phyloP scores from a whole-genome alignment of 148 eudicot genomes.

The Amaranthus hypochondriacus region DNA sequence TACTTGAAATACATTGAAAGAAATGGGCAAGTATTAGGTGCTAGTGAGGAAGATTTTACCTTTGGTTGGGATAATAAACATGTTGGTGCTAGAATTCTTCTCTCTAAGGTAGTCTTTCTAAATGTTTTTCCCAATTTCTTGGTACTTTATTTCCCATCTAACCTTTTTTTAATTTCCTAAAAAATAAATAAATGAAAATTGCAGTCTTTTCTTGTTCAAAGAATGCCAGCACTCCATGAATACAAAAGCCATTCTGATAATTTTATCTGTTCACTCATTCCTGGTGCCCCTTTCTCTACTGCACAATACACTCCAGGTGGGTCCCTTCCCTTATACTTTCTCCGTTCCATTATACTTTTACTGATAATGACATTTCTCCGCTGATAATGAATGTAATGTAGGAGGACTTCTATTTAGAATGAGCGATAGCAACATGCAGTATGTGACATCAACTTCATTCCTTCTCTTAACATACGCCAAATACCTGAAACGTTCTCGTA shows the following conservation, averaged over 20 bases:
- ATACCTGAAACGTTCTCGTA: constrained; percentile 56
- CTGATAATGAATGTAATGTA: constrained; percentile 14
- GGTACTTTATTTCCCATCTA: no score
- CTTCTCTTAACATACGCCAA: constrained; percentile 74
- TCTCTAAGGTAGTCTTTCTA: constrained; percentile 52
- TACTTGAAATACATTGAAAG: constrained; percentile 63
- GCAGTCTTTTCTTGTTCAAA: constrained; percentile 68
- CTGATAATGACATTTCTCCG: constrained; percentile 6
- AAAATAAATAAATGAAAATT: background rate
- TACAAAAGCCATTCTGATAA: constrained; percentile 72
- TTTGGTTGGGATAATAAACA: constrained; percentile 94
- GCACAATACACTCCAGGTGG: constrained; percentile 77
- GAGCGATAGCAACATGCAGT: constrained; percentile 71
- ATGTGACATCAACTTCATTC: constrained; percentile 78
- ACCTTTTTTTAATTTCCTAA: background rate
- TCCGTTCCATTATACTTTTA: background rate
- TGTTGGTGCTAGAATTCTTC: constrained; percentile 76
- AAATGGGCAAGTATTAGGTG: constrained; percentile 70
- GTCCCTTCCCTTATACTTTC: background rate
- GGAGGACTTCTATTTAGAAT: constrained; percentile 74
- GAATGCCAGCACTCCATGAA: constrained; percentile 50
- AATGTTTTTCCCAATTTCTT: background rate
- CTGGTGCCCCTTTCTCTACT: constrained; percentile 57
- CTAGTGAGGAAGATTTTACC: constrained; percentile 62
- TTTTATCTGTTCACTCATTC: constrained; percentile 72